A percentile compares a stretch with the other conserved stretches of the same genome.
phyloP scores from a whole-genome alignment of 1,139 yeast species.

The Blastobotrys niveus region DNA sequence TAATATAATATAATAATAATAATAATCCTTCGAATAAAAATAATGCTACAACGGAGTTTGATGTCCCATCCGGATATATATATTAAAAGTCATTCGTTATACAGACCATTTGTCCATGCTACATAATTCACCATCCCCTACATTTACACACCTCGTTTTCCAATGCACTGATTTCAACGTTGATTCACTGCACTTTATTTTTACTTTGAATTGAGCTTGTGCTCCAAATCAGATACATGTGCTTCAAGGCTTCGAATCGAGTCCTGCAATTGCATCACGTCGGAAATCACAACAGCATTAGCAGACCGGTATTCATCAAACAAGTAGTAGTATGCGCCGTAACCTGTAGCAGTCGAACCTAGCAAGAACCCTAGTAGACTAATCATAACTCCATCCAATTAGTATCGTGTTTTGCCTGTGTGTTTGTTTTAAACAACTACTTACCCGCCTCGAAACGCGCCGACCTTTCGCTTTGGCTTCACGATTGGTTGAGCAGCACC shows the following conservation, averaged over 20 bases:
- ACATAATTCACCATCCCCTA: no score
- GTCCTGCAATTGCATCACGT: constrained; percentile 63
- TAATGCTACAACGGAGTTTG: background rate
- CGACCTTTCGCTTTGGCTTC: constrained; percentile 25
- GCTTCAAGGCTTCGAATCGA: constrained; percentile 64
- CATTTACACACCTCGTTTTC: no score
- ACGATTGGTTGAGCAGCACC: constrained; percentile 7
- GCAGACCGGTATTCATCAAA: constrained; percentile 72
- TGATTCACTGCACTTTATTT: background rate
- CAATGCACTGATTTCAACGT: no score
- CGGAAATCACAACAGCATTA: constrained; percentile 66
- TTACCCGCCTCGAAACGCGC: constrained; percentile 34
- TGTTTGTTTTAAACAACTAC: constrained; percentile 14
- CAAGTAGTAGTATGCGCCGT: constrained; percentile 69
- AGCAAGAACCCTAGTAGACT: constrained; percentile 58
- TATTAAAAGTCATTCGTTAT: background rate
- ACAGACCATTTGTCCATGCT: background rate
- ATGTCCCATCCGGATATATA: background rate
- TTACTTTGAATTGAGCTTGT: constrained; percentile 19
- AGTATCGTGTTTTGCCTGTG: background rate
- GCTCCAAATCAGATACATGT: constrained; percentile 33
- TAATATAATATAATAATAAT: constrained; percentile 2
- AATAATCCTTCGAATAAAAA: constrained; percentile 1
- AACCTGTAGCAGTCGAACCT: constrained; percentile 71
- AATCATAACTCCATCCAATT: background rate